Conservation (phyloP, 2,329 filamentous ascomycete genomes). For the Penicillium hordei region DNA sequence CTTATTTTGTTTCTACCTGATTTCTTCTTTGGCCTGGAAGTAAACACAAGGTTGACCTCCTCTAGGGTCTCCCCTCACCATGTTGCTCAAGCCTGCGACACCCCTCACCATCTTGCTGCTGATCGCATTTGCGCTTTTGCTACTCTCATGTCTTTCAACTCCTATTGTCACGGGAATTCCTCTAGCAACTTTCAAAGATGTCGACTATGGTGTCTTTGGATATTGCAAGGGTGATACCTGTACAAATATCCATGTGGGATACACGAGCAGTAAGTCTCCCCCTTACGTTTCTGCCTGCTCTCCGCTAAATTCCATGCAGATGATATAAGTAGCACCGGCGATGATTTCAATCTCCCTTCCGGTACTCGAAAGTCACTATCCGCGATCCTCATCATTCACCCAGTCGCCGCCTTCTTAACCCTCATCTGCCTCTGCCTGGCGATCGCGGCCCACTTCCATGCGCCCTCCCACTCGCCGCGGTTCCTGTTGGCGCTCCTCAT, state of each 20-base stretch:
- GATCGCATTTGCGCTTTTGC: constrained; percentile 77
- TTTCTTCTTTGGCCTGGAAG: background rate
- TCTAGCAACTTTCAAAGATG: constrained; percentile 71
- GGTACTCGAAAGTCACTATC: constrained; percentile 70
- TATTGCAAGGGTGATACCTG: constrained; percentile 70
- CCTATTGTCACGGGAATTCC: constrained; percentile 85
- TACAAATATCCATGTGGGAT: constrained; percentile 76
- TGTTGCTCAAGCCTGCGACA: constrained; percentile 87
- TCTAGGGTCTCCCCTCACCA: constrained; percentile 30
- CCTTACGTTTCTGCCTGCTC: constrained; percentile 15
- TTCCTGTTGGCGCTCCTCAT: constrained; percentile 85
- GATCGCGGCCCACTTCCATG: constrained; percentile 78
- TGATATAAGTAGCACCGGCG: constrained; percentile 41
- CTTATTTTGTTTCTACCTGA: background rate
- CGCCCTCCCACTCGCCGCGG: constrained; percentile 82
- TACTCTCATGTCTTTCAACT: constrained; percentile 86
- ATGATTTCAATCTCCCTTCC: constrained; percentile 65
- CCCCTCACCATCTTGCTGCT: constrained; percentile 84
- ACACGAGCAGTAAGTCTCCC: constrained; percentile 69
- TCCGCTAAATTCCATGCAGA: constrained; percentile 22
- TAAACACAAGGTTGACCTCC: background rate
- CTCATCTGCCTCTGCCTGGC: constrained; percentile 82
- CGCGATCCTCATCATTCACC: constrained; percentile 86
- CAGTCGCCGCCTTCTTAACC: constrained; percentile 81
- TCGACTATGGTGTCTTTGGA: constrained; percentile 90